Evolutionary conservation across 805 yeast species (phyloP), one percentile per base, ranked within the genome.

Genomic region (Candida nemodendra): DNA sequence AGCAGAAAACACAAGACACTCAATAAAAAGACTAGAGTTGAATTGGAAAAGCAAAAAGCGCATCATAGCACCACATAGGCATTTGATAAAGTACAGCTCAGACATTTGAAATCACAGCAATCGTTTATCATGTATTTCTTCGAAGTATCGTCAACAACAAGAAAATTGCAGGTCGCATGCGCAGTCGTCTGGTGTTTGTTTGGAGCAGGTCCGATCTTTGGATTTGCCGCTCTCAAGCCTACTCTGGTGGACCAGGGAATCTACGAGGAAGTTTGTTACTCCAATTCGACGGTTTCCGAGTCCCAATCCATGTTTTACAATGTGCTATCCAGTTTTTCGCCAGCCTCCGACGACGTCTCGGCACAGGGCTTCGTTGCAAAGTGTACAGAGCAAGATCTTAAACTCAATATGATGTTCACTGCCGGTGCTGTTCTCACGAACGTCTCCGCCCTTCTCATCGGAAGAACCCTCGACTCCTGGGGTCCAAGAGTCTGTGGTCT

Each of bases 141-240:
- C 32, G 64, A 61, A 39, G 39, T 50, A 3, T 30, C 62, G 1
- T 21, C 42, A n/a, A 51, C 42, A 17, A 66, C 45, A 26, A 59
- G 72, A 42, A 25, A 68, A 8, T 24, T 53, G 15, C 81, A 75
- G 54, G 68, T 73, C 30, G 55, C 51, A 12, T 69, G 78, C 59
- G 79, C 81, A 15, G 72, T 74, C 15, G 41, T 64, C 13, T 76
- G 80, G 80, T 74, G 79, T 49, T 57, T 76, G 7, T 56, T 76
- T 18, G 72, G 79, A 4, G 80, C 78, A 3, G 81, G 81, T 4
- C 78, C 79, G 3, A 72, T 75, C 24, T 76, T 76, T 53, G 81
- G 81, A 5, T 76, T 76, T 61, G 81, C 81, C 5, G 81, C 81
- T 12, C 60, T 76, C 50, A 76, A 76, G 45, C 81, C 81, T 8